These are phyloP conservation scores for Pulicaria dysenterica DNA, from an alignment of 129 eudicot genomes.

Conservation along the genomic window DNA sequence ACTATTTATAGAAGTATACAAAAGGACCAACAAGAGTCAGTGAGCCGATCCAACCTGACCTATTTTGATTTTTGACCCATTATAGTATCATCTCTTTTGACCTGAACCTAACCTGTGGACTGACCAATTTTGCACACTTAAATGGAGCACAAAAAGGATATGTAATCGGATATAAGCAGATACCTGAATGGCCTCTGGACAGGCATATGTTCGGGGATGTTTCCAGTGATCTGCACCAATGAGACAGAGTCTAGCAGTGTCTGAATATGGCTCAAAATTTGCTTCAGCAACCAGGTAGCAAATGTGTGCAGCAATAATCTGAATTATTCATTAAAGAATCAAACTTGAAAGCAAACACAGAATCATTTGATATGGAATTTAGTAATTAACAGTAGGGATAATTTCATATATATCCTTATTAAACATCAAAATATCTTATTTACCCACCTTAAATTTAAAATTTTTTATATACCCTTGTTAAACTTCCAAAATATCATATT, in stretches of 20 bases:
- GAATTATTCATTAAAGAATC: conserved; percentile 26
- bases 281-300: conserved; percentile 98
- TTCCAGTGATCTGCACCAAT: conserved; percentile 94
- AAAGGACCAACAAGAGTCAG: no score
- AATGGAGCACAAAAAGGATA: background rate
- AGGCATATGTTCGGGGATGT: conserved; percentile 88
- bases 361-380: background rate
- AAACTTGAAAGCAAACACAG: conserved; percentile 18
- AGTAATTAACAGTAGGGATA: background rate
- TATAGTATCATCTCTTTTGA: background rate
- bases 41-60: no score
- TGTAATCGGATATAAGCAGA: background rate
- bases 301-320: conserved; percentile 92
- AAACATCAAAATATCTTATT: no score
- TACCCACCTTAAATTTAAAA: no score
- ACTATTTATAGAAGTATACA: background rate
- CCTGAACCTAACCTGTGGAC: background rate
- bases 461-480: no score
- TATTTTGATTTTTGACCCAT: no score
- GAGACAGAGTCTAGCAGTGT: conserved; percentile 92
- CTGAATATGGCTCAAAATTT: conserved; percentile 86
- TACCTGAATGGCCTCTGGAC: conserved; percentile 99
- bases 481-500: no score
- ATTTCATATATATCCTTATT: no score
- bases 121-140: background rate